Base-by-base conservation (phyloP, 163 green algal genomes). In the Scenedesmus sp. region DNA sequence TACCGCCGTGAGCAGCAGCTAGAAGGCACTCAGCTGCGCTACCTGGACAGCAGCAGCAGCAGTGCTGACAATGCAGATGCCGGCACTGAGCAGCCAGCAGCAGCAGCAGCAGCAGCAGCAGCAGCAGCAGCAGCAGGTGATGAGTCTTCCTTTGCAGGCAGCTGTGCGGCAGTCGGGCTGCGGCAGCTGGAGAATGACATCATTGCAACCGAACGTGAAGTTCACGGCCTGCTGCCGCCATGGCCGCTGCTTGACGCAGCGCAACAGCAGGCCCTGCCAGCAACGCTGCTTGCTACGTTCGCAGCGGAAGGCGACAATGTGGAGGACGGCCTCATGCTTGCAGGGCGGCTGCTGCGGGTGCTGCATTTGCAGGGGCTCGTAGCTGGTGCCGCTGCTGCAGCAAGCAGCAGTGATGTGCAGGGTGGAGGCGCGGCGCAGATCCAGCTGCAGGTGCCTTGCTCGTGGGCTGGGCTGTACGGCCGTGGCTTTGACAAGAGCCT, bases 1-100 rank as follows among this genome's bases (percentile, higher is more conserved):
- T 81, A 94, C 49, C 89, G 95, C 0, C 84, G 92, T 1, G 95
- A 96, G 88, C 70, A 53, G 26, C 95, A 97, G 84, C 83, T 97
- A 16, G 81, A 93, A 16, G 93, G 94, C 42, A 84, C 85, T 24
- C 90, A 92, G 88, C 80, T 88, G 26, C 70, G 88, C 22, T 89
- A 42, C 37, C 81, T 92, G 40, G 76, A 61, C 59, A 87, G 87
- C 87, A 81, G 79, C 87, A 87, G 88, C 61, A 70, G 76, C 24
- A 53, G 42, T 43, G n/a, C 7, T 22, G 42, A 2, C 40, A 26
- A 2, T 33, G 82, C 49, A 35, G 46, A 13, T 40, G 30, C 49
- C 22, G 35, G 22, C 22, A 3, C 6, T 53, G n/a, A 44, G 33
- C 35, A 33, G 40, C 59, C 65, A 51, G 65, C 85, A 89, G 65